phyloP scores from a whole-genome alignment of 495 filamentous ascomycete genomes.

The Beverwykella pulmonaria region DNA sequence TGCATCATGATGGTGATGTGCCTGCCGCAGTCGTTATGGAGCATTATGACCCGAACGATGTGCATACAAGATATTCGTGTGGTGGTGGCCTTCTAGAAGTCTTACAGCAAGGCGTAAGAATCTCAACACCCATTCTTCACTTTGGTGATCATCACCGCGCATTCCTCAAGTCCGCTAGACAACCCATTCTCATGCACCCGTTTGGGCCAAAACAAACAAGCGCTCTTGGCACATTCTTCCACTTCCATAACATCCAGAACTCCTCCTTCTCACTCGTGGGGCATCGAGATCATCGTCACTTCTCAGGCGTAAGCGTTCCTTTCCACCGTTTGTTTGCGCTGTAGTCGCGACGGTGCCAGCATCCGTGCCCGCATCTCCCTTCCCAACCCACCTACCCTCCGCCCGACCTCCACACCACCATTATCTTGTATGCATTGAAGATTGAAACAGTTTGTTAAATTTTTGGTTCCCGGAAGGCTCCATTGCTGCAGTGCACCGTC shows the following conservation, averaged over 20 bases:
- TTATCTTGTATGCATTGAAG: conserved; percentile 31
- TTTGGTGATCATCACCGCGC: neutral
- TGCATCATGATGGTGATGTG: too few species aligned
- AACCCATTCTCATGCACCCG: conserved; percentile 9
- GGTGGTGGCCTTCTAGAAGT: neutral
- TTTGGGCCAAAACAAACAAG: conserved; percentile 5
- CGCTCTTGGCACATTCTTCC: conserved; percentile 16
- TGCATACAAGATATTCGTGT: neutral
- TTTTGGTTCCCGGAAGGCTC: conserved; percentile 14
- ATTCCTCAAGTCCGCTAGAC: conserved; percentile 13
- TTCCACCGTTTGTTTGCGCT: neutral
- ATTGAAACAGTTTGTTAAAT: conserved; percentile 24
- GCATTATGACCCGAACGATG: too few species aligned
- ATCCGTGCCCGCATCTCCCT: neutral
- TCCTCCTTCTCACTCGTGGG: neutral
- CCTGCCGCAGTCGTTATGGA: too few species aligned
- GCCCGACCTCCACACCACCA: neutral
- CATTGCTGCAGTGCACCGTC: conserved; percentile 7
- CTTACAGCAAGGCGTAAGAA: neutral
- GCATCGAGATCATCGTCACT: neutral
- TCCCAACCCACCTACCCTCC: neutral
- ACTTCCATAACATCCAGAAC: conserved; percentile 4
- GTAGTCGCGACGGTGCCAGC: neutral
- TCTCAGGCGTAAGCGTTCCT: neutral
- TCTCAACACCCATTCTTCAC: neutral